Evolutionary conservation across 805 yeast genomes (phyloP).

Genomic region (Trichomonascus vanleenenianus): DNA sequence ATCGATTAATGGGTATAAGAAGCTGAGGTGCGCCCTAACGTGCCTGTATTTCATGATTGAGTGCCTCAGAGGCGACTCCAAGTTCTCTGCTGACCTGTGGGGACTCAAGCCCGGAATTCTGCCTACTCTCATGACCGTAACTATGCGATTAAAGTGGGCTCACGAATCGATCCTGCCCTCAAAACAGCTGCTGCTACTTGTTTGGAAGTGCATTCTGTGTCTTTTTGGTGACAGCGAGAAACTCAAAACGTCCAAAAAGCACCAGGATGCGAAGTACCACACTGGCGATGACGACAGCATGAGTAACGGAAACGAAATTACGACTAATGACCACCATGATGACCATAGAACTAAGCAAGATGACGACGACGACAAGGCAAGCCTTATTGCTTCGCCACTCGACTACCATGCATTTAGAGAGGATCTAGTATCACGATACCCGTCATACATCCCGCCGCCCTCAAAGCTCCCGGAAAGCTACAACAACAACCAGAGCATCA

Average conservation of each 20-base stretch:
- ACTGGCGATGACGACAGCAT: conserved; percentile 38
- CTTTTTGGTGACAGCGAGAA: conserved; percentile 53
- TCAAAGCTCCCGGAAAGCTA: conserved; percentile 39
- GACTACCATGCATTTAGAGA: conserved; percentile 77
- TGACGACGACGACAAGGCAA: conserved; percentile 9
- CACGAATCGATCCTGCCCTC: conserved; percentile 36
- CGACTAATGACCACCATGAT: conserved; percentile 1
- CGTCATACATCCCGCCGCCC: conserved; percentile 51
- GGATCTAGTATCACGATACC: conserved; percentile 67
- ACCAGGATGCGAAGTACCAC: conserved; percentile 33
- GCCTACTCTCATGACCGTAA: conserved; percentile 36
- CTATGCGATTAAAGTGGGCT: conserved; percentile 66
- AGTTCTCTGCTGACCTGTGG: conserved; percentile 16
- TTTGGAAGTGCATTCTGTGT: conserved; percentile 43
- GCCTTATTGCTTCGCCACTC: conserved; percentile 61
- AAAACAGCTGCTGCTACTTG: conserved; percentile 41
- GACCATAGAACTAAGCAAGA: too few relatives aligned
- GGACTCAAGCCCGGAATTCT: conserved; percentile 33
- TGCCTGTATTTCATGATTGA: conserved; percentile 21
- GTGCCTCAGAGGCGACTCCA: conserved; percentile 7
- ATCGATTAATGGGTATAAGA: background rate
- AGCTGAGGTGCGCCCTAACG: conserved; percentile 15
- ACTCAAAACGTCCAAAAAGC: conserved; percentile 18
- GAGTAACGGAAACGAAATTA: conserved; percentile 21
- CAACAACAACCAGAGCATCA: conserved; percentile 45